Evolutionary conservation across 164 flowering plant species (phyloP).

Genomic region (Brasenia schreberi): DNA sequence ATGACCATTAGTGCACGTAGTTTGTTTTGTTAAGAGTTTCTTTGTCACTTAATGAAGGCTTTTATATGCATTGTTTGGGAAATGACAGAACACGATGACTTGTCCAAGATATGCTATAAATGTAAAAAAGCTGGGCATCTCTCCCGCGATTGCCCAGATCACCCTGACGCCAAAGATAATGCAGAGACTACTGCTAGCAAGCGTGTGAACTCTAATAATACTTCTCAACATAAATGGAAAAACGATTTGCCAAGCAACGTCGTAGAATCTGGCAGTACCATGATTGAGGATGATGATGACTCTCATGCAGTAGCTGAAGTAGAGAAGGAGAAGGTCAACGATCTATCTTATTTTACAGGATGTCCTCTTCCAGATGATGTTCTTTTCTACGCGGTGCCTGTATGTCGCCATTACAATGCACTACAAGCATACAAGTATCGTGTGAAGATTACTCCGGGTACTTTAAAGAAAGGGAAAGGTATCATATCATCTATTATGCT

Average conservation of each 20-base stretch:
- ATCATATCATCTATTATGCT: constrained; percentile 2
- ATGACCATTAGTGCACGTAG: too few relatives aligned
- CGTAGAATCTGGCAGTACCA: constrained; percentile 28
- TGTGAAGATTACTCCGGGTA: constrained; percentile 82
- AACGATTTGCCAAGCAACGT: not conserved
- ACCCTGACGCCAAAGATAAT: constrained; percentile 21
- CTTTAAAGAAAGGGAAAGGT: constrained; percentile 95
- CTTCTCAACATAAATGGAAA: too few relatives aligned
- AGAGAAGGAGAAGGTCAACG: constrained; percentile 72
- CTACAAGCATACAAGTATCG: constrained; percentile 79
- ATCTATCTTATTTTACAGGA: constrained; percentile 87
- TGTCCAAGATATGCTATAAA: constrained; percentile 71
- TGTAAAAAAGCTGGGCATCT: constrained; percentile 84
- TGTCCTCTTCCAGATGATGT: constrained; percentile 72
- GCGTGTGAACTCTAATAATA: not conserved
- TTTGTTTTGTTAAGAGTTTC: too few relatives aligned
- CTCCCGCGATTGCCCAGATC: constrained; percentile 75
- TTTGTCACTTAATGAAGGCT: too few relatives aligned
- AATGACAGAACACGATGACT: constrained; percentile 37
- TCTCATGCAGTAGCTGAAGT: constrained; percentile 87
- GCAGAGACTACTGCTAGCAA: constrained; percentile 1
- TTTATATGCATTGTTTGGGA: not conserved
- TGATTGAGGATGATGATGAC: constrained; percentile 91
- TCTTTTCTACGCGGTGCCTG: constrained; percentile 92
- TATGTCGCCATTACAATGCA: constrained; percentile 87